Evolutionary conservation across 805 yeast genomes (phyloP), one percentile per base, ranked within the genome.

Genomic region (Scheffersomyces coipomensis): DNA sequence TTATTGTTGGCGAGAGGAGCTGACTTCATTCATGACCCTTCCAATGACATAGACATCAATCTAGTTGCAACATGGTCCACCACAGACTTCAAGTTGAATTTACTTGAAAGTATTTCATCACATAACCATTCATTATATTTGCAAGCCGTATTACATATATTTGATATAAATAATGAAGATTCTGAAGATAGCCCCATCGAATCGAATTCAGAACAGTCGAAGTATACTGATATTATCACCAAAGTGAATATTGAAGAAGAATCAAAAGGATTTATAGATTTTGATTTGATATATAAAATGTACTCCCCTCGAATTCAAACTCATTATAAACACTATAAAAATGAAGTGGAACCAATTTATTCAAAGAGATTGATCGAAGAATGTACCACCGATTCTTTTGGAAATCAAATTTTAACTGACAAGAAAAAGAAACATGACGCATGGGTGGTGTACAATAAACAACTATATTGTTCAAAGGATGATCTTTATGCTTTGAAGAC

Each of bases 401-500:
- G 61, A 24, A 62, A 51, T 45, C 51, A 13, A 19, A 40, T 44
- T 4, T 38, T 47, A 10, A 56, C 67, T 5, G 51, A 48, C 4
- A 39, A 45, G n/a, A 24, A 36, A 2, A 58, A 51, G 2, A 33
- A 43, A 11, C 40, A 40, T 29, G 44, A 44, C n/a, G 67, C 78
- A 1, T 82, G 86, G 75, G 56, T 81, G 6, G 53, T 65, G 40
- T 71, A 71, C 46, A 79, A 82, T 42, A 76, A 76, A 35, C 67
- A 69, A 19, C 56, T 72, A 2, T 83, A 82, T 52, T 81, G 89
- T 50, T 76, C 83, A 8, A 66, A 82, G 2, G 86, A 79, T 39
- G 95, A 85, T 41, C 74, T 88, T 1, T 93, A 78, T 58, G 95
- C 97, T 2, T 68, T 93, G 40, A 83, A 84, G 56, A 76, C 88